Percentiles rank a stretch among this genome's conserved stretches.
phyloP scores from a whole-genome alignment of 2,329 filamentous ascomycete genomes.

The Colletotrichum sp. region DNA sequence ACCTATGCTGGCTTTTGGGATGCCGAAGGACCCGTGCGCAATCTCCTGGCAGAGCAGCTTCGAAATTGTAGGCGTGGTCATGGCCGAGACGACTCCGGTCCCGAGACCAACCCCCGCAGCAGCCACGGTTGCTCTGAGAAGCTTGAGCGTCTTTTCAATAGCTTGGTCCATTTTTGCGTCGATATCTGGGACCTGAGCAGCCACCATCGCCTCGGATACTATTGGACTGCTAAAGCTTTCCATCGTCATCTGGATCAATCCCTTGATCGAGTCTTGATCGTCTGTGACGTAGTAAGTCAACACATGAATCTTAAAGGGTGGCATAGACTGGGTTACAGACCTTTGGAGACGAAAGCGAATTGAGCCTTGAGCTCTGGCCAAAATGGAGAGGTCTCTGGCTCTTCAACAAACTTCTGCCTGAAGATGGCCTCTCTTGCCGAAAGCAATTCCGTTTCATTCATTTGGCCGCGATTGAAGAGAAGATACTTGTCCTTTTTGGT shows the following conservation, averaged over 20 bases:
- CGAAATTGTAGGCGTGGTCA: conserved; percentile 26
- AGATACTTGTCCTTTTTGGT: conserved; percentile 31
- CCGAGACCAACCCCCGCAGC: not conserved
- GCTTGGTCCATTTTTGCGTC: conserved; percentile 14
- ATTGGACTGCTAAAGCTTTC: not conserved
- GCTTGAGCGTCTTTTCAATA: conserved; percentile 4
- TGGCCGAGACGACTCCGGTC: conserved; percentile 20
- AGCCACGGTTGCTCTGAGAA: conserved; percentile 14
- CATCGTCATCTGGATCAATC: not conserved
- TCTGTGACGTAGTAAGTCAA: not conserved
- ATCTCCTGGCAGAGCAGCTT: conserved; percentile 26
- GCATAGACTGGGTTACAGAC: not conserved
- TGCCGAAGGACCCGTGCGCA: conserved; percentile 27
- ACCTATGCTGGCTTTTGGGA: conserved; percentile 20
- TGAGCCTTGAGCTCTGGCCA: not conserved
- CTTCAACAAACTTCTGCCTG: not conserved
- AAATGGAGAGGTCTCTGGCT: not conserved
- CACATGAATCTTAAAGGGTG: not conserved
- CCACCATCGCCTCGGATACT: not conserved
- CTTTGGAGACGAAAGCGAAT: conserved; percentile 1
- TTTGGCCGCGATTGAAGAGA: not conserved
- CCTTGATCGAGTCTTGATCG: conserved; percentile 13
- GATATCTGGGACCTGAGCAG: conserved; percentile 5
- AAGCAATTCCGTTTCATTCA: not conserved
- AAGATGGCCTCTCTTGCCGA: not conserved